phyloP scores from a whole-genome alignment of 2,329 filamentous ascomycete species.

The Stachybotrys chartarum region DNA sequence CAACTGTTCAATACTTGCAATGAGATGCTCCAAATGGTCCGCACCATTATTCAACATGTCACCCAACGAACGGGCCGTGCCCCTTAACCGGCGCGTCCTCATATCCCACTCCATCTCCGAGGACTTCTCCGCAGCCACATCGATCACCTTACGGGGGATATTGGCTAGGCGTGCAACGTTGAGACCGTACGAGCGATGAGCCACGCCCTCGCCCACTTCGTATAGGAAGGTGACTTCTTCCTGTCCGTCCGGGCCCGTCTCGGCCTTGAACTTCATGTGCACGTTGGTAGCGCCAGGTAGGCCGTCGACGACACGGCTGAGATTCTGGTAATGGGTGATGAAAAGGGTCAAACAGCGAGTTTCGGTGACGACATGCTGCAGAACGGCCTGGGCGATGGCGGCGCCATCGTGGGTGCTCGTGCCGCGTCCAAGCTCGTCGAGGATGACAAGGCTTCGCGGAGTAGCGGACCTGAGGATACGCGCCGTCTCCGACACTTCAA shows the following conservation, averaged over 20 bases:
- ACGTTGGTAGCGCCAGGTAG: conserved; percentile 74
- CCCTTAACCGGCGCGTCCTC: conserved; percentile 52
- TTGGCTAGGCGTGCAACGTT: conserved; percentile 86
- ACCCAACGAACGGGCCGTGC: conserved; percentile 33
- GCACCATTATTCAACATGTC: conserved; percentile 29
- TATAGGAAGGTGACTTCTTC: conserved; percentile 92
- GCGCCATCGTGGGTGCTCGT: conserved; percentile 95
- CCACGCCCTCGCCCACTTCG: conserved; percentile 83
- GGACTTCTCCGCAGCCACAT: conserved; percentile 74
- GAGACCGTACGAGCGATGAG: conserved; percentile 87
- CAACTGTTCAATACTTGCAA: conserved; percentile 53
- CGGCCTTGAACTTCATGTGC: conserved; percentile 77
- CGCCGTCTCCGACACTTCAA: conserved; percentile 87
- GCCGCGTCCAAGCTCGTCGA: conserved; percentile 90
- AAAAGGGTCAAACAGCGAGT: conserved; percentile 78
- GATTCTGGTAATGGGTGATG: conserved; percentile 94
- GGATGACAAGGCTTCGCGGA: conserved; percentile 75
- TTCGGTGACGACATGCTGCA: conserved; percentile 74
- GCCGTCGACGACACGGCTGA: conserved; percentile 62
- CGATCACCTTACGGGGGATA: conserved; percentile 69
- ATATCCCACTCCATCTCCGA: conserved; percentile 71
- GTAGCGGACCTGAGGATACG: conserved; percentile 87
- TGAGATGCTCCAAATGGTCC: conserved; percentile 44
- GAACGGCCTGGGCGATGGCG: conserved; percentile 86
- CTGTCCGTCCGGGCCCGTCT: conserved; percentile 38